A percentile compares a stretch with the other conserved stretches of the same genome.
Evolutionary conservation across 805 yeast genomes (phyloP).

Genomic region (Vanderwaltozyma tropicalis): DNA sequence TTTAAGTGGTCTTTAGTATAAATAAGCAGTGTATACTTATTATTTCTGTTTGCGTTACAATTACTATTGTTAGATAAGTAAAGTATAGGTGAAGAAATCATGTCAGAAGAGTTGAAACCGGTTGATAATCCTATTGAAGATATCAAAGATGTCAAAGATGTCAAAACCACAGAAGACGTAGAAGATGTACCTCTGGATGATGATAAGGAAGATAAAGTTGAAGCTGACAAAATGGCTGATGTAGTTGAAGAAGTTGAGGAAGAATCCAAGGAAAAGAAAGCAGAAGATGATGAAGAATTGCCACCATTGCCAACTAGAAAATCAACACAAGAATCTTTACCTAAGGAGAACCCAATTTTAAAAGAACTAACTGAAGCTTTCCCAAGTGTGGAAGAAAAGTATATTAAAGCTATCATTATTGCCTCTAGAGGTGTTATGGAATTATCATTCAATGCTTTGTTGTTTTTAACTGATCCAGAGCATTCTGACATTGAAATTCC

Average conservation of each 20-base stretch:
- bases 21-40: too few species aligned
- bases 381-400: conserved; percentile 63
- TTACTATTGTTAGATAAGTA: too few species aligned
- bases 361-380: conserved; percentile 74
- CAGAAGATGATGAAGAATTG: conserved; percentile 5
- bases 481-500: conserved; percentile 42
- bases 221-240: conserved; percentile 2
- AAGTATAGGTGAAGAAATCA: too few species aligned
- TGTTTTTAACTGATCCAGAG: conserved; percentile 67
- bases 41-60: too few species aligned
- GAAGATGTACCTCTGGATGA: conserved; percentile 3
- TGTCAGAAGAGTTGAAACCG: not conserved
- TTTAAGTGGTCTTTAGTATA: too few species aligned
- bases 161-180: not conserved
- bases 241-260: conserved; percentile 6
- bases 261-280: conserved; percentile 5
- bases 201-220: not conserved
- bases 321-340: conserved; percentile 4
- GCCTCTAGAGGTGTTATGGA: conserved; percentile 77
- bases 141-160: not conserved
- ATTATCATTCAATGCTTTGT: conserved; percentile 79
- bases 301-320: conserved; percentile 24
- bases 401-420: conserved; percentile 67
- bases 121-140: not conserved
- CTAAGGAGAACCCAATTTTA: conserved; percentile 18